phyloP scores from a whole-genome alignment of 805 yeast species.

The Yarrowia keelungensis region DNA sequence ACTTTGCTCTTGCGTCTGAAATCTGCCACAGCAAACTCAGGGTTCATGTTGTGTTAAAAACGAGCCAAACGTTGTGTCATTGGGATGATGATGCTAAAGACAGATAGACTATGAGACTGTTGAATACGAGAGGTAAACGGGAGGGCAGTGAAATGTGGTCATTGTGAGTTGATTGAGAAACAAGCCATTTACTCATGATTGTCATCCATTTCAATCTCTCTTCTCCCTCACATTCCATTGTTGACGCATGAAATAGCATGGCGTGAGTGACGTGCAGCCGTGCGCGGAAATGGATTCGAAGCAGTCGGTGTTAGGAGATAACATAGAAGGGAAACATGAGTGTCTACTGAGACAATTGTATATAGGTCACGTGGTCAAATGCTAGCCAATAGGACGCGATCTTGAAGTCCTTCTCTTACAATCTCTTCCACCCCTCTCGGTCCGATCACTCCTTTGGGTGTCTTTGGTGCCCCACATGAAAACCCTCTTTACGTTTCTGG shows the following conservation, averaged over 20 bases:
- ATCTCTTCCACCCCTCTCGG: not conserved
- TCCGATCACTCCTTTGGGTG: not conserved
- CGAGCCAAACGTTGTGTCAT: no score
- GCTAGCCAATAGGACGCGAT: no score
- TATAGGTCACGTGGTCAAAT: no score
- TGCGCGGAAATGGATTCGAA: not conserved
- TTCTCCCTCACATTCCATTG: constrained; percentile 13
- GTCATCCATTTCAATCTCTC: not conserved
- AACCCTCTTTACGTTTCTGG: constrained; percentile 33
- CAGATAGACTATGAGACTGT: not conserved
- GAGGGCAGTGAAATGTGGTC: not conserved
- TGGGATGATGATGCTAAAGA: not conserved
- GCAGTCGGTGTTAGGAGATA: no score
- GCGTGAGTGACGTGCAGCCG: constrained; percentile 28
- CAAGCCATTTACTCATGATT: no score
- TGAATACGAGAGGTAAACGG: not conserved
- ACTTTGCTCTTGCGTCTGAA: no score
- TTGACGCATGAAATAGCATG: constrained; percentile 10
- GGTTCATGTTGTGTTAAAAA: no score
- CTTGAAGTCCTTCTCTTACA: no score
- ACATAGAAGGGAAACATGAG: no score
- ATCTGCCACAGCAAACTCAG: no score
- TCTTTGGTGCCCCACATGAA: not conserved
- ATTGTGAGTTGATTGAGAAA: no score
- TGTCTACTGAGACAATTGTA: no score